Conservation (phyloP, 176 grass and related monocot genomes). For the Zea mays region DNA sequence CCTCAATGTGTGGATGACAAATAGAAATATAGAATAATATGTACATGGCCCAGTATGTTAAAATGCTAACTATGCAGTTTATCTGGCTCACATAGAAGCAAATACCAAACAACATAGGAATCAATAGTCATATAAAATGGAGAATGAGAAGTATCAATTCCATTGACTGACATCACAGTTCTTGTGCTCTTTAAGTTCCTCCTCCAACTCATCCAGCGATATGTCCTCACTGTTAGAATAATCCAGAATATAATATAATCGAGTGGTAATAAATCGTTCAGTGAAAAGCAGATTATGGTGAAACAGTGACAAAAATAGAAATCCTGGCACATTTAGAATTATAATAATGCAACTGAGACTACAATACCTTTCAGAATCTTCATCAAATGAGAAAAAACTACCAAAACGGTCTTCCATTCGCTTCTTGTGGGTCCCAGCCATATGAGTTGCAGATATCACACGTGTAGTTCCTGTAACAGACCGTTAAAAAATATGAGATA, state of each 20-base stretch:
- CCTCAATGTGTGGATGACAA: neutral
- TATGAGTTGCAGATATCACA: constrained; percentile 2
- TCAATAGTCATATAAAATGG: constrained; percentile 10
- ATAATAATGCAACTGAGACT: neutral
- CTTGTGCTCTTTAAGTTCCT: constrained; percentile 69
- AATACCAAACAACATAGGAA: constrained; percentile 11
- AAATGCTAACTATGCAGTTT: constrained; percentile 20
- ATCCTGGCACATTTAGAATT: neutral
- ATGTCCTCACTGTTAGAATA: constrained; percentile 56
- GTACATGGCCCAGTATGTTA: neutral
- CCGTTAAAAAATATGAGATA: neutral
- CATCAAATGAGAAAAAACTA: constrained; percentile 40
- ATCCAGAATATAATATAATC: constrained; percentile 17
- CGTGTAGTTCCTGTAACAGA: neutral
- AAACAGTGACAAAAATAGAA: neutral
- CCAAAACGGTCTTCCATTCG: constrained; percentile 11
- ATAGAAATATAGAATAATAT: neutral
- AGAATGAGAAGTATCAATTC: neutral
- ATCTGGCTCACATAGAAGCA: neutral
- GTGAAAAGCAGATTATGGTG: neutral
- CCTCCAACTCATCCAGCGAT: constrained; percentile 57
- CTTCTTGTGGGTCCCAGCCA: constrained; percentile 13
- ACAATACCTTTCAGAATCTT: constrained; percentile 44
- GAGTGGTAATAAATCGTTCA: neutral
- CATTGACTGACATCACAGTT: constrained; percentile 62